Evolutionary conservation across 2,329 filamentous ascomycete species (phyloP), one percentile per base, ranked within the genome.

Genomic region (Zalaria obscura): DNA sequence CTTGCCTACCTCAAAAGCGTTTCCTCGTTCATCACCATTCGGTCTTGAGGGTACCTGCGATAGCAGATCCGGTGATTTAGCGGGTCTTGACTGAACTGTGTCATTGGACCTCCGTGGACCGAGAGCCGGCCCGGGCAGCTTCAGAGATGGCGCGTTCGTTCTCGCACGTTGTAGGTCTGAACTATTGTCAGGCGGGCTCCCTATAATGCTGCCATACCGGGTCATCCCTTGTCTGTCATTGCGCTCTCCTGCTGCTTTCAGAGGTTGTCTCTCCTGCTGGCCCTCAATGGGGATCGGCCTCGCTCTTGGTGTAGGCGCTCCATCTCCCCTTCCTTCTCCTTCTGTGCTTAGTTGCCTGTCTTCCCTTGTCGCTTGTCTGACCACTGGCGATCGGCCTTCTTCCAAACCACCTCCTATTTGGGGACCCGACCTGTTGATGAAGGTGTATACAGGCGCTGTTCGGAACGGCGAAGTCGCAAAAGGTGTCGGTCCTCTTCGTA

Each of bases 161-260:
- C 39, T 41, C 29, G 27, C 32, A 45, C 32, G 36, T 35, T 10
- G 35, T 43, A 8, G 26, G 5, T 37, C 38, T n/a, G 42, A 44
- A 27, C 36, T 47, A 28, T 4, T 45, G 25, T 44, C 33, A 4
- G 68, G 68, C 2, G 73, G 73, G 27, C 72, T 72, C 5, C 69
- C 68, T 6, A 77, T 60, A 49, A 81, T 79, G 54, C 76, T 80
- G 36, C 78, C 78, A 65, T 81, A 81, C 48, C 67, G 68, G 31
- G 64, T 69, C 50, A 69, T 52, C 10, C 54, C 51, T 11, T 39
- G 42, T 25, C 40, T 45, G 10, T 47, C 38, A 27, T 47, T 43
- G 34, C 3, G 29, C 2, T 18, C 18, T 18, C 18, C 18, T 32
- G 7, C 29, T 7, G n/a, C 29, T 7, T 32, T 32, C 29, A 32